phyloP scores from a whole-genome alignment of 225 moss, liverwort and hornwort species.

The Straminergon stramineum region DNA sequence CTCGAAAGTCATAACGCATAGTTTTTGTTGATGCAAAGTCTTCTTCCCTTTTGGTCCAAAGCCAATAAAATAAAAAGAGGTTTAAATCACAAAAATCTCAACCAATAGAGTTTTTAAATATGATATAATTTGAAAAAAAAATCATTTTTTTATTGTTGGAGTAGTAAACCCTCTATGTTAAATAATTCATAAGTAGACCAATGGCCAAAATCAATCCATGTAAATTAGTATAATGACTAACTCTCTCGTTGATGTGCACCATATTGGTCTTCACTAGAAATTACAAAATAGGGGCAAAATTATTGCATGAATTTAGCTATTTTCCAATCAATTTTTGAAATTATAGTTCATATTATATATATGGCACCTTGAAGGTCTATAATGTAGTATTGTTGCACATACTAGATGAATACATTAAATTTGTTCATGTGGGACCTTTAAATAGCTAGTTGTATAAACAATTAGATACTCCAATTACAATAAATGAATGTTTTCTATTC shows the following conservation, averaged over 20 bases:
- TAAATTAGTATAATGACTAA: not conserved
- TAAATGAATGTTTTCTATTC: not conserved
- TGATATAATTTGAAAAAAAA: not conserved
- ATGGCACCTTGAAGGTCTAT: not conserved
- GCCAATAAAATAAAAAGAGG: not conserved
- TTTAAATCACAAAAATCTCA: not conserved
- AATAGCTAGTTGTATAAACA: not conserved
- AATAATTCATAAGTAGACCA: not conserved
- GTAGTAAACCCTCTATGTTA: not conserved
- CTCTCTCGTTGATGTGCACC: not conserved
- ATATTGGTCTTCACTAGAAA: not conserved
- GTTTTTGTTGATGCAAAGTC: not conserved
- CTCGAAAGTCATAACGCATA: not conserved
- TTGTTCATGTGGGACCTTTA: accelerated
- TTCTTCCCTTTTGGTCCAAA: not conserved
- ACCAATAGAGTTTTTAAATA: too few species aligned
- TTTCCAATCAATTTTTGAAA: not conserved
- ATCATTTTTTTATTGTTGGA: not conserved
- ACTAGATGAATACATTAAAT: accelerated
- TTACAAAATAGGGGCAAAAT: not conserved
- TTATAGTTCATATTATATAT: not conserved
- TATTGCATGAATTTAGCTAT: not conserved
- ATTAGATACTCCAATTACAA: not conserved
- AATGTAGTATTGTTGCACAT: not conserved
- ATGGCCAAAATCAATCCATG: not conserved